These are phyloP conservation scores for Stellera chamaejasme DNA, from an alignment of 345 rosid genomes.

Conservation along the genomic window DNA sequence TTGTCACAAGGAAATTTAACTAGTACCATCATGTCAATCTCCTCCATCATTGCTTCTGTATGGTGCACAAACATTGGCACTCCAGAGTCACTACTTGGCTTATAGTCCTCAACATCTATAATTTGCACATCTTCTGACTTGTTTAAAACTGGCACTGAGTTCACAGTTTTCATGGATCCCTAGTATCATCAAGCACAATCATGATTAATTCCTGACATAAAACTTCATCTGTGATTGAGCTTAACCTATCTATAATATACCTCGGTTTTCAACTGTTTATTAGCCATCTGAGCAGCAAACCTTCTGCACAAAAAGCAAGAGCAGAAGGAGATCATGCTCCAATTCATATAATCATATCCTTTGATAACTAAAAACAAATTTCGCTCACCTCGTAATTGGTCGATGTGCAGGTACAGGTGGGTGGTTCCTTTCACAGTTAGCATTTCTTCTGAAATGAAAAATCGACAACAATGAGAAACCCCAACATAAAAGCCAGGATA, in stretches of 20 bases:
- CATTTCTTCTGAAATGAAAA: slow-evolving; percentile 32
- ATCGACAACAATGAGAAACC: not conserved
- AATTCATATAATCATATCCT: slow-evolving; percentile 7
- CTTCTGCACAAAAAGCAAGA: slow-evolving; percentile 38
- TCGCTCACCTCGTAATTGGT: slow-evolving; percentile 72
- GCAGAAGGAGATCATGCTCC: not conserved
- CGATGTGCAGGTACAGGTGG: slow-evolving; percentile 56
- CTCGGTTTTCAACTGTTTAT: slow-evolving; percentile 44
- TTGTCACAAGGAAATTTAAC: not conserved
- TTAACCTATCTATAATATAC: slow-evolving; percentile 9
- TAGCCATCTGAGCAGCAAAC: slow-evolving; percentile 76
- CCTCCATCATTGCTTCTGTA: slow-evolving; percentile 83
- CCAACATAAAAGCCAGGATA: no score
- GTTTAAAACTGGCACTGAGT: slow-evolving; percentile 16
- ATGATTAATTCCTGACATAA: no score
- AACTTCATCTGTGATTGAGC: no score
- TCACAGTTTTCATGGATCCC: slow-evolving; percentile 36
- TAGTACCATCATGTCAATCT: slow-evolving; percentile 79
- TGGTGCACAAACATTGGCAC: slow-evolving; percentile 86
- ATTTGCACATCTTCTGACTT: slow-evolving; percentile 34
- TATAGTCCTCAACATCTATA: slow-evolving; percentile 42
- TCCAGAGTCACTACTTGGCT: slow-evolving; percentile 31
- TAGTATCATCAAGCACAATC: slow-evolving; percentile 9
- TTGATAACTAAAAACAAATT: not conserved
- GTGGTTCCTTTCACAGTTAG: slow-evolving; percentile 36